Base-by-base conservation (phyloP, 768 basidiomycete genomes). In the Dioszegia aurantiaca region DNA sequence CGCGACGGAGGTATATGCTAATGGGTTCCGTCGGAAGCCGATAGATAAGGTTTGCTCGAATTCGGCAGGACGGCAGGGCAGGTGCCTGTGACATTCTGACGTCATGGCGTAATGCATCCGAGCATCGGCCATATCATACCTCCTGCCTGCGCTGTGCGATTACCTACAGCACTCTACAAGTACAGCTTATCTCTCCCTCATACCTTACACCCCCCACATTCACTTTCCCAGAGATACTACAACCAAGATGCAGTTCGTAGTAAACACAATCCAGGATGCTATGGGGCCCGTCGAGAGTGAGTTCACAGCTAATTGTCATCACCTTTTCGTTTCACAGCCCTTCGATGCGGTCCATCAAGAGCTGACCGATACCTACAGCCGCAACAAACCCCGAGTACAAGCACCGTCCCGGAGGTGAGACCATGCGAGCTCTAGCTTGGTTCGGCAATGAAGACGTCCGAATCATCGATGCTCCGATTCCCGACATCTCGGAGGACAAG, bases 381-480 rank as follows among this genome's bases (percentile, higher is more conserved):
- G 62, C 61, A 9, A 62, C 66, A 8, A 55, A 64, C 30, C 69
- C 69, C 11, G 46, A 61, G 24, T 73, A 70, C 60, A 73, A 70
- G 55, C 69, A 68, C 52, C 64, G 82, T n/a, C 72, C 72, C 10
- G 83, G 81, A 60, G 84, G 84, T 1, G 70, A 77, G 27, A 85
- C 79, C 3, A 87, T 87, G 86, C 83, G 83, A 59, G 86, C 86
- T 11, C 77, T 87, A 1, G 83, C 83, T 1, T 87, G 86, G 85
- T 85, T 84, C 62, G 84, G 85, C 1, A 74, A 80, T 8, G 69
- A 65, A 14, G 64, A 70, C 77, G 83, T 80, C 49, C 63, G 74
- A 39, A 61, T 83, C 58, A 74, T 81, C 60, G 81, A 83, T 41
- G 79, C 79, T 1, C 79, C 80, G 16, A 78, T 83, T 46, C 83